Percentiles rank a stretch among this genome's conserved stretches.
Conservation (phyloP, 2,329 filamentous ascomycete genomes). For the Huntiella omanensis region DNA sequence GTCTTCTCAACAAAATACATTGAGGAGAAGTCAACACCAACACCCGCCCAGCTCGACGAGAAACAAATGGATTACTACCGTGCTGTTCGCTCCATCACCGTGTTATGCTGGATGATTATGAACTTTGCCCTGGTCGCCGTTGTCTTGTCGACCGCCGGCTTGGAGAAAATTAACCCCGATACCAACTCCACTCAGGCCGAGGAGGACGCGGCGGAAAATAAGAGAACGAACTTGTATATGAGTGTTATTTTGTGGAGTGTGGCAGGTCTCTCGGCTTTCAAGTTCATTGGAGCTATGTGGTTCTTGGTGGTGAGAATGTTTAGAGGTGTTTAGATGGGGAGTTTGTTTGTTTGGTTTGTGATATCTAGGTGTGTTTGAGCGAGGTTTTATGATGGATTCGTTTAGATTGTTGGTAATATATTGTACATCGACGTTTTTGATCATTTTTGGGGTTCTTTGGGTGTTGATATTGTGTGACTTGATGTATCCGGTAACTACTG, state of each 20-base stretch:
- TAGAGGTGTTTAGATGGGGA: conserved; percentile 38
- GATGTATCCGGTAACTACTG: no score
- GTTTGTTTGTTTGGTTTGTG: not conserved
- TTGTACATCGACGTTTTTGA: no score
- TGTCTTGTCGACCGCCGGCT: conserved; percentile 68
- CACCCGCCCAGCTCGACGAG: conserved; percentile 41
- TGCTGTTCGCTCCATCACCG: conserved; percentile 79
- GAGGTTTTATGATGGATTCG: not conserved
- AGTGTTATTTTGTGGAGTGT: conserved; percentile 77
- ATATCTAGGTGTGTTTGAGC: not conserved
- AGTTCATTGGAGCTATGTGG: conserved; percentile 77
- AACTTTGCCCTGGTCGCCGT: conserved; percentile 79
- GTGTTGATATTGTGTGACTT: no score
- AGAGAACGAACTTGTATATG: conserved; percentile 65
- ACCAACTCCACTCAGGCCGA: conserved; percentile 19
- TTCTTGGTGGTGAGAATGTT: conserved; percentile 83
- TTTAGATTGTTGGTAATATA: not conserved
- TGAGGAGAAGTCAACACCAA: conserved; percentile 45
- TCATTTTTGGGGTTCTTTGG: no score
- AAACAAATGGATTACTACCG: conserved; percentile 98
- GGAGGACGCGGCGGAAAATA: conserved; percentile 21
- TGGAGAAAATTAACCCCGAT: conserved; percentile 44
- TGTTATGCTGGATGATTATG: conserved; percentile 89
- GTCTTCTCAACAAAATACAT: conserved; percentile 58
- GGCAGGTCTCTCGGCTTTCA: conserved; percentile 63